Evolutionary conservation across 805 yeast genomes (phyloP), one percentile per base, ranked within the genome.

Genomic region (Kluyveromyces wickerhamii): DNA sequence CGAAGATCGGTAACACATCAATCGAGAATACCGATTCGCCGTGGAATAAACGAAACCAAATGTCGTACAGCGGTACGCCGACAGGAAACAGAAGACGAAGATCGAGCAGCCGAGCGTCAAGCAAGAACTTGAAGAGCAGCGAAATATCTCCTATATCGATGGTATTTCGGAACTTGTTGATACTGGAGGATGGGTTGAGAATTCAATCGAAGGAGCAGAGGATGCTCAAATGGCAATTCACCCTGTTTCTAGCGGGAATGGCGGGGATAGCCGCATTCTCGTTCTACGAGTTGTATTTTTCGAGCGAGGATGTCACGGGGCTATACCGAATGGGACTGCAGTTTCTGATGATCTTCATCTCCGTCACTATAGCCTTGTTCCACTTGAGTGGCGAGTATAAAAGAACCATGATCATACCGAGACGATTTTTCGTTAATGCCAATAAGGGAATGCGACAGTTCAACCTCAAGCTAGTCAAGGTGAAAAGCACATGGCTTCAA

Each of bases 351-450:
- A 63, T 79, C 12, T 77, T 79, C 34, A 69, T 74, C 13, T 45
- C 72, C 19, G 74, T 88, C 13, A 82, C 95, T 0, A 60, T 87
- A 37, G 68, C 76, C 17, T 63, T 89, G 27, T 89, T 85, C 59
- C 87, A 82, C 49, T 59, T 89, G 22, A 79, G 94, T 16, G 98
- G 98, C 1, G 92, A 87, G 60, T 92, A 89, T 57, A 74, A 73
- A 38, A 73, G 92, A 41, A 85, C 95, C 0, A 83, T 89, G 36
- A 79, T 83, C 11, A 64, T 77, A 27, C 95, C 96, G 2, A 71
- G 94, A 41, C 70, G 74, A 51, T 89, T 87, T 52, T 62, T 92
- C 36, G 64, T 77, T 1, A 73, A 80, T n/a, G 77, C 96, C 6
- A 92, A 92, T 57, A 86, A 85, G 53, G 96, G 96, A 0, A 62